Base-by-base conservation (phyloP, 768 basidiomycete genomes). In the Naematelia aurantialba region DNA sequence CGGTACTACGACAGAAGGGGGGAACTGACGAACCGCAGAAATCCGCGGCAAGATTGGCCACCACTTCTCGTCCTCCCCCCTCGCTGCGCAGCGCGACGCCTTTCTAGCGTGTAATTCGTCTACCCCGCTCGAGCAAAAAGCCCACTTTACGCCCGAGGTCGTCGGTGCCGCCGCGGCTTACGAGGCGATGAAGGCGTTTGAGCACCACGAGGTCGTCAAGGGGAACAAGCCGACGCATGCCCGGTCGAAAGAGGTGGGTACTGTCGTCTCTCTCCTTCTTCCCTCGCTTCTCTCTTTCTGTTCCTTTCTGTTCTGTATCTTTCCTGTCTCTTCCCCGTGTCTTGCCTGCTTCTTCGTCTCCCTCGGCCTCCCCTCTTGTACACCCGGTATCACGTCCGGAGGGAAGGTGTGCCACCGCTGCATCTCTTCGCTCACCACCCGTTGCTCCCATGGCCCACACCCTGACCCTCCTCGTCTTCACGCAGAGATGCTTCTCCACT, bases 91-190 rank as follows among this genome's bases (percentile, higher is more conserved):
- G 53, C 68, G 71, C 21, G 64, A 65, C 39, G 71, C 69, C 31
- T 70, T 73, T 55, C 62, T 70, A 44, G 53, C 63, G n/a, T 54
- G 69, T 56, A 63, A 34, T 10, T 53, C 59, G 22, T 52, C 60
- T 3, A 68, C 68, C 0, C 65, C 67, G 2, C 54, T 73, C 24
- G 71, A 73, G 60, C 56, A 59, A 34, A 73, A 73, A 50, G 59
- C 63, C 5, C 68, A 73, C 53, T 73, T 66, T 61, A 69, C 71
- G 3, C 34, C 59, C 21, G 71, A 69, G 14, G 57, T 63, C 10
- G 71, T 73, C 31, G 71, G 71, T 26, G 68, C 66, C 2, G 71
- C 68, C 3, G 71, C 71, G 1, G 71, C 71, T 0, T 68, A 64
- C 49, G 66, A 73, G 52, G 71, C 68, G 19, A 25, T 12, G 45